A percentile compares a stretch with the other conserved stretches of the same genome.
Conservation (phyloP, 2,329 filamentous ascomycete genomes). For the Colletotrichum scovillei region DNA sequence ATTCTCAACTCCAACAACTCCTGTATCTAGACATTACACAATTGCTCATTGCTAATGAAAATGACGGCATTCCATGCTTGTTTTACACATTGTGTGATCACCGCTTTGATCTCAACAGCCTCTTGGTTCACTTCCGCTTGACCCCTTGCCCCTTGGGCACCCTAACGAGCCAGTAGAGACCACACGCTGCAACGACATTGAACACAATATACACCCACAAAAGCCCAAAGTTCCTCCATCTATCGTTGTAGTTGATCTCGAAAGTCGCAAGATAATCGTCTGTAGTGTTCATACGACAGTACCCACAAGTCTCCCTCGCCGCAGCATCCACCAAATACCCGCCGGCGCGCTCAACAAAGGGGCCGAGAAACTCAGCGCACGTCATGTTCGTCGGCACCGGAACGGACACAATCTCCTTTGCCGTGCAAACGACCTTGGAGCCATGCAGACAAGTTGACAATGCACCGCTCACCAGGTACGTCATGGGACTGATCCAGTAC, state of each 20-base stretch:
- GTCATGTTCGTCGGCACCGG: conserved; percentile 29
- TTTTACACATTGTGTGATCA: neutral
- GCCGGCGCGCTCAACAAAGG: conserved; percentile 24
- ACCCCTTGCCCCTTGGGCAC: conserved; percentile 40
- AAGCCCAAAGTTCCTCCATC: conserved; percentile 65
- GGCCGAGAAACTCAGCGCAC: conserved; percentile 34
- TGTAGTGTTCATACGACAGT: conserved; percentile 50
- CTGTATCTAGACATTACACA: too few relatives aligned
- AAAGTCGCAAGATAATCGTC: conserved; percentile 51
- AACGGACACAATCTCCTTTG: conserved; percentile 35
- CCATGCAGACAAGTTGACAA: conserved; percentile 41
- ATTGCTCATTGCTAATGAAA: neutral
- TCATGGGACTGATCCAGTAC: conserved; percentile 41
- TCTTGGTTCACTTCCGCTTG: neutral
- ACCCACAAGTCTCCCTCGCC: conserved; percentile 57
- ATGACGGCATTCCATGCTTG: neutral
- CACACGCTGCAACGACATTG: conserved; percentile 60
- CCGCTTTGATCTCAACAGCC: neutral
- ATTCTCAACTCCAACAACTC: too few relatives aligned
- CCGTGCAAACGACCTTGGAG: conserved; percentile 27
- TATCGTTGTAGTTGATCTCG: conserved; percentile 57
- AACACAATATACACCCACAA: conserved; percentile 65
- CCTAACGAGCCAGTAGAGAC: conserved; percentile 56
- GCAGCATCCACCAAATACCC: conserved; percentile 35
- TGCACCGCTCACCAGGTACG: conserved; percentile 43